Base-by-base conservation (phyloP, 2,329 filamentous ascomycete species). In the Aspergillus fumigatiaffinis region DNA sequence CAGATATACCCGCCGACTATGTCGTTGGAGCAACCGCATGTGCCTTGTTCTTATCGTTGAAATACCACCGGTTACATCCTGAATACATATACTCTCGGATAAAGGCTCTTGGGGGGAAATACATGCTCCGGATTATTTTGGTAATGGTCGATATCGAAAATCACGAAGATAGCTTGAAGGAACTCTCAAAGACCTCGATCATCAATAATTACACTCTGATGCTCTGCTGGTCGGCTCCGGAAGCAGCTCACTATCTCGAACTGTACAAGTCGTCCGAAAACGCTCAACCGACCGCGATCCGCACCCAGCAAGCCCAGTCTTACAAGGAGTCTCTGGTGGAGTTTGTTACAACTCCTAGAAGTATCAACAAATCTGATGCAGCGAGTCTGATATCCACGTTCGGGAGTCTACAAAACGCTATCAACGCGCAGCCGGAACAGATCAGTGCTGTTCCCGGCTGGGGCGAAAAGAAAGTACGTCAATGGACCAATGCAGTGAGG, bases 11-110 rank as follows among this genome's bases (percentile, higher is more conserved):
- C 1, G 91, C 93, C 32, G 94, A 99, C 76, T 99, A 95, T 73
- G 88, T 93, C 8, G 80, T 97, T 50, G 93, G 94, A 0, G 72
- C 84, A 46, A 96, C 92, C 0, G 96, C 92, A 6, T 96, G 93
- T 68, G 92, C 91, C 0, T 82, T 99, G 4, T 99, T 97, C 71
- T 80, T 99, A 46, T 95, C 91, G 50, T 83, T 99, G 54, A 99
- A 97, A 75, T 99, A 99, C 75, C 94, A 99, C 75, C 91, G 93
- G 28, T 82, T 99, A 53, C 94, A 99, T 71, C 94, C 94, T 0
- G 94, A 99, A 76, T 99, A 99, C 79, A 91, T 99, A 68, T 97
- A 97, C 78, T 92, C 89, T 25, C 89, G 94, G 56, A 95, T 99
- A 65, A 88, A 89, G 53, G 86, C 87, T 51, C 80, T 99, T 4